Evolutionary conservation across 805 yeast genomes (phyloP), one percentile per base, ranked within the genome.

Genomic region (Sungouiella thailandica): DNA sequence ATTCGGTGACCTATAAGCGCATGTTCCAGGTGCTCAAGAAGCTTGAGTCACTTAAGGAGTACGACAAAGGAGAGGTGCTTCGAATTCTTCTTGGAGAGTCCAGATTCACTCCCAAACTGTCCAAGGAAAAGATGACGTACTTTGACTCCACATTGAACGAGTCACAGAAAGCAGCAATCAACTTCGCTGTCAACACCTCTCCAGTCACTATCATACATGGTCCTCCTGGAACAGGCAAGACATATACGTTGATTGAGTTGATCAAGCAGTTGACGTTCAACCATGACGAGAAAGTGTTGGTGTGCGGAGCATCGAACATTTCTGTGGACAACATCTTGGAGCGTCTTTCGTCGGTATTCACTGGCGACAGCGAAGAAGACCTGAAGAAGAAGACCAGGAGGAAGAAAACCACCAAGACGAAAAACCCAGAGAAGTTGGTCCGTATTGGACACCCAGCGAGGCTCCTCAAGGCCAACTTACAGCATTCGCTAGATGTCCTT

Each of bases 381-480:
- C 22, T 19, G 22, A 19, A 32, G 14, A 44, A 35, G 29, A 48
- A 49, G 32, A 44, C 35, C 57, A 68, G 25, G 56, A 57, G 18
- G 58, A 67, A 25, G 51, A 68, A 25, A 65, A 65, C 1, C 65
- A 70, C 9, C 57, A 65, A 25, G 51, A 8, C 17, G 17, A 17
- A 24, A 12, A 43, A 47, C 17, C 51, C 57, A 2, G 58, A 53
- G 12, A 53, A 74, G 36, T 57, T 93, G n/a, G 65, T 90, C 8
- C 69, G 98, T 49, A 72, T 90, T 23, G 98, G 97, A 0, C 97
- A 93, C 55, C 97, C 97, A 0, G 95, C 97, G 1, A 72, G 97
- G 36, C 65, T 90, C 10, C 55, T 87, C 12, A 72, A 73, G 1
- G 49, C 70, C 0, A 81, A 78, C 35, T 57, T 80, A 22, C 65